Evolutionary conservation across 2,329 filamentous ascomycete genomes (phyloP), one percentile per base, ranked within the genome.

Genomic region (Sporothrix schenckii): DNA sequence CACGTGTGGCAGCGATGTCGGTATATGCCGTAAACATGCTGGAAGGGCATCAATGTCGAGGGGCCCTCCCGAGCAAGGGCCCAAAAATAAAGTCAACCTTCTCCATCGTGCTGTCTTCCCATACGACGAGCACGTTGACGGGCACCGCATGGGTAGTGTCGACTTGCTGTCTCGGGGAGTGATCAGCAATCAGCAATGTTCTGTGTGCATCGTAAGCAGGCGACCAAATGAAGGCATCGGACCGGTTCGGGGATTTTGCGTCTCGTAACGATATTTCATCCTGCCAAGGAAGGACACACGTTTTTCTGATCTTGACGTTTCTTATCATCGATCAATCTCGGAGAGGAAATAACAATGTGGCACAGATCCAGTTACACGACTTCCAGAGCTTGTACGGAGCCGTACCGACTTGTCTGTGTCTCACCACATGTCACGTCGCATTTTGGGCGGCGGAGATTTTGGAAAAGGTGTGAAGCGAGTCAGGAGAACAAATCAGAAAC

Each of bases 111-210:
- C 1, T 44, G 13, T 44, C 53, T 13, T 7, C 9, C 9, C 34
- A 44, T 24, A 44, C 56, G n/a, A 41, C 34, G 4, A 30, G 14
- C 14, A 56, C n/a, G 14, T 53, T 21, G 50, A 24, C n/a, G 50
- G 6, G 27, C 21, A 24, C 7, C 39, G 39, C 39, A 61, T 47
- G 58, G 58, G 21, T 44, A 21, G 47, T 47, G 58, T 39, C 21
- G 58, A 63, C 16, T 47, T 63, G 39, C 58, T 27, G 4, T 27
- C 39, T 63, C 44, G 41, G 58, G 58, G 21, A 63, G 39, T 47
- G 58, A 47, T 61, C 58, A 47, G 16, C 58, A 63, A 63, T 27
- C 6, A 4, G 30, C 56, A 1, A 19, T 11, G 34, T 7, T 24
- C 24, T 24, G 24, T 24, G 24, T n/a, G 30, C 3, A 34, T 34